Percentiles rank a stretch among this genome's conserved stretches.
These are phyloP conservation scores for Conticribra weissflogii DNA, from an alignment of 108 stramenopile species.

Conservation along the genomic window DNA sequence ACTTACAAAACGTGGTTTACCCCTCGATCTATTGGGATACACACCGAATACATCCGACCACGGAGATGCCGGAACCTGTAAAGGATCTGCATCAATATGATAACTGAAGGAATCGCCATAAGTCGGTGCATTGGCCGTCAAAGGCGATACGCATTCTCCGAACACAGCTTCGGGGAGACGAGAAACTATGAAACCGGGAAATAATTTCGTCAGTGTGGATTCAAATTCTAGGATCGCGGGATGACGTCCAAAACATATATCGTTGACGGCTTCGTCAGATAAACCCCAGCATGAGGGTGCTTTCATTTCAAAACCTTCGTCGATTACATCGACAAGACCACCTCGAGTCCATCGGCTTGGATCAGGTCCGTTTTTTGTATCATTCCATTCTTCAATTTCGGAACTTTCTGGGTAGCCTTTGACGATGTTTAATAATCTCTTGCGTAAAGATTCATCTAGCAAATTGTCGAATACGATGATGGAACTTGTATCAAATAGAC, in stretches of 20 bases:
- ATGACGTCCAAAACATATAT: slow-evolving; percentile 63
- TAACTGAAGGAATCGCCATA: slow-evolving; percentile 57
- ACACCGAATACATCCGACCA: slow-evolving; percentile 76
- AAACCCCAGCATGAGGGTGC: slow-evolving; percentile 55
- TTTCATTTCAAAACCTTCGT: slow-evolving; percentile 9
- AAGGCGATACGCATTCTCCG: slow-evolving; percentile 61
- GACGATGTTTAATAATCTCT: slow-evolving; percentile 54
- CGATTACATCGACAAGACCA: slow-evolving; percentile 54
- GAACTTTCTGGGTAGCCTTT: slow-evolving; percentile 36
- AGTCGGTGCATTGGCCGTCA: slow-evolving; percentile 76
- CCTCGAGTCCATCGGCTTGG: slow-evolving; percentile 67
- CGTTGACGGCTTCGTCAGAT: slow-evolving; percentile 57
- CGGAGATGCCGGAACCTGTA: slow-evolving; percentile 61
- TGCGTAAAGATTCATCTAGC: slow-evolving; percentile 48
- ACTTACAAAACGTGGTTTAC: slow-evolving; percentile 76
- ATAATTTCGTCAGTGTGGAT: slow-evolving; percentile 48
- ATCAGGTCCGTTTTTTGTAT: slow-evolving; percentile 55
- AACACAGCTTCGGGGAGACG: slow-evolving; percentile 68
- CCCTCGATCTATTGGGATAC: slow-evolving; percentile 62
- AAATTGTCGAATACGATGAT: slow-evolving; percentile 64
- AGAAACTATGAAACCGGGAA: slow-evolving; percentile 56
- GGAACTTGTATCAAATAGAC: slow-evolving; percentile 63
- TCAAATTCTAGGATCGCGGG: slow-evolving; percentile 66
- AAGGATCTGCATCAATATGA: slow-evolving; percentile 81
- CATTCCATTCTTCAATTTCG: slow-evolving; percentile 39